These are phyloP conservation scores for Schwanniomyces occidentalis DNA, from an alignment of 805 yeast genomes.

Conservation along the genomic window DNA sequence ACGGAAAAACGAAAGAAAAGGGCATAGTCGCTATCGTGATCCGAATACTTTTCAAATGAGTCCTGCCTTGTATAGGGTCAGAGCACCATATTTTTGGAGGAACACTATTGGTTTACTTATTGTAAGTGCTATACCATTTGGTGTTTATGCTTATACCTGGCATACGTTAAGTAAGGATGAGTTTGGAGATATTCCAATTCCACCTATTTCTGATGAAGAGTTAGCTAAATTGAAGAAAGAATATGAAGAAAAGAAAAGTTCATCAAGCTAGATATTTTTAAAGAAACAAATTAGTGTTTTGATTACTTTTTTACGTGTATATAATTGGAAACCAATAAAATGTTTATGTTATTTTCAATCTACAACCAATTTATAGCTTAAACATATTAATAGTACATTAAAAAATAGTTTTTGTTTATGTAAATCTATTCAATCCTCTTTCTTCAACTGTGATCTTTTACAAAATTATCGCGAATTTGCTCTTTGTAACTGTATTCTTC, in stretches of 20 bases:
- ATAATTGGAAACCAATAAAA: too few relatives aligned
- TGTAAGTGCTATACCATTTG: slow-evolving; percentile 63
- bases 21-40: slow-evolving; percentile 51
- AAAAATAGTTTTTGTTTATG: too few relatives aligned
- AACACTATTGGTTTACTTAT: slow-evolving; percentile 65
- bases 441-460: too few relatives aligned
- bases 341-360: too few relatives aligned
- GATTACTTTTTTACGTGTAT: too few relatives aligned
- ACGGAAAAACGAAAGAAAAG: slow-evolving; percentile 29
- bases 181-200: slow-evolving; percentile 89
- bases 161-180: slow-evolving; percentile 72
- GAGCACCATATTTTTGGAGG: slow-evolving; percentile 80
- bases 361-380: too few relatives aligned
- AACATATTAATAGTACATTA: too few relatives aligned
- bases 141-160: slow-evolving; percentile 67
- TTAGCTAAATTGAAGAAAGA: slow-evolving; percentile 70
- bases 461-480: too few relatives aligned
- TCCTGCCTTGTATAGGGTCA: slow-evolving; percentile 88
- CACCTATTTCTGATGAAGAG: slow-evolving; percentile 83
- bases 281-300: too few relatives aligned
- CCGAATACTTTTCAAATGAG: slow-evolving; percentile 82
- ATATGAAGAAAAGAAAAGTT: slow-evolving; percentile 57
- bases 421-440: too few relatives aligned
- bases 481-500: too few relatives aligned
- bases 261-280: too few relatives aligned